phyloP scores from a whole-genome alignment of 257 asterid genomes.

The Galeopsis tetrahit region DNA sequence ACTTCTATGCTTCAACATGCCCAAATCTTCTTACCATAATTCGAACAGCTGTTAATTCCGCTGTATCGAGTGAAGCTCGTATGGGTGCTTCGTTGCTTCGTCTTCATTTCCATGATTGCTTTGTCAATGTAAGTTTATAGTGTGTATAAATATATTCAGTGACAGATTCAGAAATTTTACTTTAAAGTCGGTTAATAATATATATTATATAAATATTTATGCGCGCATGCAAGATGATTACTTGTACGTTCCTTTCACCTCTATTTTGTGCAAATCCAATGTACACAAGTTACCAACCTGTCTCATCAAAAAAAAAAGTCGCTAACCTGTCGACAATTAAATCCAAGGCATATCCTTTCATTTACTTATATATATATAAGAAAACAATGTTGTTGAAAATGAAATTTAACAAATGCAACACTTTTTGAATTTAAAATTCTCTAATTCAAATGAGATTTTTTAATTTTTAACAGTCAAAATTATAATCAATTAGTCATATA shows the following conservation, averaged over 20 bases:
- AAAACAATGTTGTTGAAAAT: background rate
- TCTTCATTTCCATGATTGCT: conserved; percentile 66
- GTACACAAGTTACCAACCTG: background rate
- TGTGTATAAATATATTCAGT: too few species aligned
- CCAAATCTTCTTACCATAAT: conserved; percentile 54
- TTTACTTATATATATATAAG: background rate
- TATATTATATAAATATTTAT: too few species aligned
- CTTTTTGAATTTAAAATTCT: too few species aligned
- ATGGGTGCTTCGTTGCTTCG: conserved; percentile 70
- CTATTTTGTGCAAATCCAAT: background rate
- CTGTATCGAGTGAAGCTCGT: conserved; percentile 47
- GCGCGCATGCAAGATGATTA: background rate
- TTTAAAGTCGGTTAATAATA: too few species aligned
- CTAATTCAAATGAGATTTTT: background rate
- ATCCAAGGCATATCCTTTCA: background rate
- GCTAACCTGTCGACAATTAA: background rate
- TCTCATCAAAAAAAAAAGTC: background rate
- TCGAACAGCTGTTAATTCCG: conserved; percentile 49
- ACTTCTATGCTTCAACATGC: conserved; percentile 58
- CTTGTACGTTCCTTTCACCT: background rate
- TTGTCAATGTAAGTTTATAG: conserved; percentile 45
- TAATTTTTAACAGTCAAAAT: background rate
- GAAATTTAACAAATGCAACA: conserved; percentile 9
- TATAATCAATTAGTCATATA: background rate
- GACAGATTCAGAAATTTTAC: too few species aligned